A percentile compares a stretch with the other conserved stretches of the same genome.
These are phyloP conservation scores for Orbilia oligospora DNA, from an alignment of 2,329 filamentous ascomycete species.

Conservation along the genomic window DNA sequence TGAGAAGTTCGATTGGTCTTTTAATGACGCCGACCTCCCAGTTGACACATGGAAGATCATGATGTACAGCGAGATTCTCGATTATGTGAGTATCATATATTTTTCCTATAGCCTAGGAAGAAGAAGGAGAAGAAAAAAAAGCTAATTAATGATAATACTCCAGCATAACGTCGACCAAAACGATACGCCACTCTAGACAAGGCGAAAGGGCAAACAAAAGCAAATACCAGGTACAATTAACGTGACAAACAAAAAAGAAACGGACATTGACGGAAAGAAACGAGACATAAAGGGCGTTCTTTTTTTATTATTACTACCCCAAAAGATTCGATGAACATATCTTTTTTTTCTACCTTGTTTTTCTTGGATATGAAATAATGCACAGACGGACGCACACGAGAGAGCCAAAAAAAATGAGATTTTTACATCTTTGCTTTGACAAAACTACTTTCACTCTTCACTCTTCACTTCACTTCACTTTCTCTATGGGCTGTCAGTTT, in stretches of 20 bases:
- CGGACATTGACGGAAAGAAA: constrained; percentile 38
- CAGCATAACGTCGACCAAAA: constrained; percentile 60
- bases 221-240: constrained; percentile 4
- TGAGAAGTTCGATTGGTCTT: constrained; percentile 99
- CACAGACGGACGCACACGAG: constrained; percentile 3
- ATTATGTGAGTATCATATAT: constrained; percentile 51
- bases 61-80: constrained; percentile 78
- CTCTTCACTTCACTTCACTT: constrained; percentile 10
- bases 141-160: constrained; percentile 11
- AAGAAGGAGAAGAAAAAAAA: neutral
- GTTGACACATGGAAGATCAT: constrained; percentile 99
- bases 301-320: constrained; percentile 32
- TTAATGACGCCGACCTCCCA: constrained; percentile 96
- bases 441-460: neutral
- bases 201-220: constrained; percentile 22
- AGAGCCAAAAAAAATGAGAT: constrained; percentile 23
- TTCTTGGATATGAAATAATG: constrained; percentile 30
- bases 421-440: constrained; percentile 11
- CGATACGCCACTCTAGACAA: constrained; percentile 41
- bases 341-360: neutral
- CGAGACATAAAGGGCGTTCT: constrained; percentile 44
- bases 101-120: neutral
- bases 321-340: constrained; percentile 55
- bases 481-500: neutral
- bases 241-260: constrained; percentile 15